A percentile compares a stretch with the other conserved stretches of the same genome.
These are phyloP conservation scores for Rhizomucor pusillus DNA, from an alignment of 371 early-diverging fungal species.

Conservation along the genomic window DNA sequence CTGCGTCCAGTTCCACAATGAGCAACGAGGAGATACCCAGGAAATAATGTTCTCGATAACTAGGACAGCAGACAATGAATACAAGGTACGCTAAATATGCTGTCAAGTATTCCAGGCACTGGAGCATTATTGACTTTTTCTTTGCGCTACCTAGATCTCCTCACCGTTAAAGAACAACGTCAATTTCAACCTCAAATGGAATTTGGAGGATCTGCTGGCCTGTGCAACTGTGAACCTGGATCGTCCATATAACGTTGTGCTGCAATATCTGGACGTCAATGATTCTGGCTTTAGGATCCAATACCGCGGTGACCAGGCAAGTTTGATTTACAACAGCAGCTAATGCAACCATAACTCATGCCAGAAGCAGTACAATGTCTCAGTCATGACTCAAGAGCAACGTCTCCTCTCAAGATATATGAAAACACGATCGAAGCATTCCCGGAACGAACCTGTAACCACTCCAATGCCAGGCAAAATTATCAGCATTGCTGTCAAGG, in stretches of 20 bases:
- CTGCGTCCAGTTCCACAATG: slow-evolving; percentile 55
- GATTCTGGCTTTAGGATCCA: slow-evolving; percentile 80
- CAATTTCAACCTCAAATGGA: slow-evolving; percentile 54
- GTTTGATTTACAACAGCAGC: not conserved
- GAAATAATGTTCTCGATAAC: slow-evolving; percentile 20
- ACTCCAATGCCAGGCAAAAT: slow-evolving; percentile 96
- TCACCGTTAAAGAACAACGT: not conserved
- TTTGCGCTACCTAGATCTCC: slow-evolving; percentile 6
- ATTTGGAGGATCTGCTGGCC: slow-evolving; percentile 71
- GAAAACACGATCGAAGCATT: slow-evolving; percentile 71
- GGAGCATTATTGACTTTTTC: not conserved
- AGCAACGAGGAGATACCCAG: slow-evolving; percentile 39
- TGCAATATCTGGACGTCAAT: slow-evolving; percentile 80
- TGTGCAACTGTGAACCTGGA: slow-evolving; percentile 38
- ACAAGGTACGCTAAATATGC: too few relatives aligned
- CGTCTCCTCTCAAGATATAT: slow-evolving; percentile 66
- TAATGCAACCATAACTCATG: not conserved
- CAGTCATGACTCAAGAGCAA: slow-evolving; percentile 63
- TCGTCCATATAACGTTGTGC: slow-evolving; percentile 37
- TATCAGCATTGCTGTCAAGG: slow-evolving; percentile 79
- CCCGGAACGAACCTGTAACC: slow-evolving; percentile 69
- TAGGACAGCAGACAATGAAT: slow-evolving; percentile 16
- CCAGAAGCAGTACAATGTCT: slow-evolving; percentile 62
- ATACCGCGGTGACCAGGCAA: slow-evolving; percentile 80
- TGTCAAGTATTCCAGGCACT: too few relatives aligned